phyloP scores from a whole-genome alignment of 495 filamentous ascomycete genomes.

The Stereocaulon alpinum region DNA sequence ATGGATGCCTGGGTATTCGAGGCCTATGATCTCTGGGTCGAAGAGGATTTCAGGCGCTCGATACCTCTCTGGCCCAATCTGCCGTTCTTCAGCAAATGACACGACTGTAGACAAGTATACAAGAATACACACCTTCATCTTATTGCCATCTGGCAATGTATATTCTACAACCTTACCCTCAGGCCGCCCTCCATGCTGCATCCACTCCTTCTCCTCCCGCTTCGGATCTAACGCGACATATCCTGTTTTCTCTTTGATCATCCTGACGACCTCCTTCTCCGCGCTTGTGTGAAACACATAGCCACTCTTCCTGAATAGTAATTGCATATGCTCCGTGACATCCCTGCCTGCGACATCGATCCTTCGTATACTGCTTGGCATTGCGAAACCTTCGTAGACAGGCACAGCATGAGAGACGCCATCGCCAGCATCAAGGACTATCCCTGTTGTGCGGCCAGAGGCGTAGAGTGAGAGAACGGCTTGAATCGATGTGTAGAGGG shows the following conservation, averaged over 20 bases:
- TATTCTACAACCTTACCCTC: constrained; percentile 75
- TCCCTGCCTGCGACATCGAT: constrained; percentile 98
- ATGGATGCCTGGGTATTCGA: constrained; percentile 94
- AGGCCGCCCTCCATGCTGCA: constrained; percentile 46
- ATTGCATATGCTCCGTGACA: constrained; percentile 92
- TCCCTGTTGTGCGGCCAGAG: constrained; percentile 89
- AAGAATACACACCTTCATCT: constrained; percentile 57
- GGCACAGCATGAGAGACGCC: constrained; percentile 96
- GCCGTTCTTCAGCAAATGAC: not conserved
- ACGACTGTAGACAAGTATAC: not conserved
- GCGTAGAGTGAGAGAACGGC: constrained; percentile 94
- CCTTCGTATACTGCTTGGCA: constrained; percentile 84
- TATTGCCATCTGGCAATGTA: constrained; percentile 81
- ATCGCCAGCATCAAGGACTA: constrained; percentile 91
- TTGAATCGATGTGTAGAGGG: constrained; percentile 93
- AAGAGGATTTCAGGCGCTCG: constrained; percentile 96
- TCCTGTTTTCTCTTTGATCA: constrained; percentile 90
- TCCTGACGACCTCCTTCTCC: constrained; percentile 92
- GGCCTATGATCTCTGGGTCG: constrained; percentile 90
- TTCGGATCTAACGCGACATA: constrained; percentile 90
- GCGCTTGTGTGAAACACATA: constrained; percentile 95
- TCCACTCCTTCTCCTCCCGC: constrained; percentile 94
- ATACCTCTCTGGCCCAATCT: constrained; percentile 88
- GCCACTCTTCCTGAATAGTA: constrained; percentile 81
- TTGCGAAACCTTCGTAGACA: constrained; percentile 95